These are phyloP conservation scores for Thinopyrum elongatum DNA, from an alignment of 176 grass and related monocot genomes.

Conservation along the genomic window DNA sequence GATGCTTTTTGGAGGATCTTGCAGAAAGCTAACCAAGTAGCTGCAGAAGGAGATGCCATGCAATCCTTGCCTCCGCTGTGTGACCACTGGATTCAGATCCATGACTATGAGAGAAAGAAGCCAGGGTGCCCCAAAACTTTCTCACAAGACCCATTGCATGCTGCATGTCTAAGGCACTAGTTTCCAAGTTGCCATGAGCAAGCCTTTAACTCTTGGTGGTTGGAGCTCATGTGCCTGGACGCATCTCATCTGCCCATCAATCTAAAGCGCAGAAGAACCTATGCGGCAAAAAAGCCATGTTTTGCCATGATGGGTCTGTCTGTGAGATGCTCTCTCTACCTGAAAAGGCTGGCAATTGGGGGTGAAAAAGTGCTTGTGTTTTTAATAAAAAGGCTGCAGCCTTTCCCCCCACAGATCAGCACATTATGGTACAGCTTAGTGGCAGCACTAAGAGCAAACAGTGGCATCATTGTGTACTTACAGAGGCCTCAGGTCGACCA, in stretches of 20 bases:
- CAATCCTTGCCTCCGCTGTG: neutral
- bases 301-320: conserved; percentile 27
- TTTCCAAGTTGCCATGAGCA: conserved; percentile 38
- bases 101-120: neutral
- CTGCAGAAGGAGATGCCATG: neutral
- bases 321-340: conserved; percentile 11
- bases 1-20: neutral
- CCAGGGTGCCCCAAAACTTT: neutral
- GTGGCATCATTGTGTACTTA: conserved; percentile 17
- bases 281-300: conserved; percentile 5
- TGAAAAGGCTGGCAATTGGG: conserved; percentile 33
- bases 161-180: conserved; percentile 30
- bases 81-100: conserved; percentile 29
- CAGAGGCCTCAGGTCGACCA: conserved; percentile 19
- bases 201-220: conserved; percentile 32
- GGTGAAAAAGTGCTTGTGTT: neutral
- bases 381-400: conserved; percentile 24
- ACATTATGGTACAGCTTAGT: conserved; percentile 25
- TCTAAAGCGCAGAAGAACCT: conserved; percentile 17
- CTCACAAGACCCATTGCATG: neutral
- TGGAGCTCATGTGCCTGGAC: conserved; percentile 14
- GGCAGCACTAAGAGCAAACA: conserved; percentile 26
- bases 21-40: neutral
- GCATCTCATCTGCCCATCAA: neutral
- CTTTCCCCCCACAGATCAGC: neutral